Evolutionary conservation across 2,329 filamentous ascomycete species (phyloP).

Genomic region (Stagonosporopsis vannaccii): DNA sequence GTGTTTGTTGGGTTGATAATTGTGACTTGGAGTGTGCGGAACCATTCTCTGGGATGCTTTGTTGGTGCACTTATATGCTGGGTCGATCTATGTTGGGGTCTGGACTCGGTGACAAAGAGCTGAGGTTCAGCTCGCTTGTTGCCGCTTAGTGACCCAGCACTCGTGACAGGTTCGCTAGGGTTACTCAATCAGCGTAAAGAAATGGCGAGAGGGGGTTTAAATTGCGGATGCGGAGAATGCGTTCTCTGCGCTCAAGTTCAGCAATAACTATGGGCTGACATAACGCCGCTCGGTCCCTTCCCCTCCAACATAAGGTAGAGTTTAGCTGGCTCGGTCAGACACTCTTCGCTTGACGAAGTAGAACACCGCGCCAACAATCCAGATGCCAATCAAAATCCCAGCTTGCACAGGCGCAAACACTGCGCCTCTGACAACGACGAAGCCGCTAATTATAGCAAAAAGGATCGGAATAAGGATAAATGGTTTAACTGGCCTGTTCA

Average conservation of each 20-base stretch:
- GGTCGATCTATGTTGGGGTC: not conserved
- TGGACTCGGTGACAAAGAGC: not conserved
- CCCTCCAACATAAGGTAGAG: not conserved
- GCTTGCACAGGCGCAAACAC: constrained; percentile 47
- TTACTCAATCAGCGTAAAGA: not conserved
- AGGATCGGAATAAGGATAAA: constrained; percentile 60
- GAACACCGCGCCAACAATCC: constrained; percentile 34
- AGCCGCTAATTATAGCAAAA: constrained; percentile 64
- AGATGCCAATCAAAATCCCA: constrained; percentile 38
- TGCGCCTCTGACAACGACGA: constrained; percentile 46
- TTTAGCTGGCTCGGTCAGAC: not conserved
- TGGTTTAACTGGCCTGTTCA: constrained; percentile 66
- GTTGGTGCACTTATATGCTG: not conserved
- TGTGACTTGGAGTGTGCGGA: not conserved
- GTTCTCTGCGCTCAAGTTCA: not conserved
- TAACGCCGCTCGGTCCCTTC: not conserved
- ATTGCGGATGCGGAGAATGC: not conserved
- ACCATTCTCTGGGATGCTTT: not conserved
- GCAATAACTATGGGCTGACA: not conserved
- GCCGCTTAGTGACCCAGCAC: not conserved
- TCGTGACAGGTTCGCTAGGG: not conserved
- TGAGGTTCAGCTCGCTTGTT: constrained; percentile 12
- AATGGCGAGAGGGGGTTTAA: not conserved
- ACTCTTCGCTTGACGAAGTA: constrained; percentile 21
- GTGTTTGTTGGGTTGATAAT: not conserved